Conservation (phyloP, 768 basidiomycete genomes). For the Tylopilus sp. region DNA sequence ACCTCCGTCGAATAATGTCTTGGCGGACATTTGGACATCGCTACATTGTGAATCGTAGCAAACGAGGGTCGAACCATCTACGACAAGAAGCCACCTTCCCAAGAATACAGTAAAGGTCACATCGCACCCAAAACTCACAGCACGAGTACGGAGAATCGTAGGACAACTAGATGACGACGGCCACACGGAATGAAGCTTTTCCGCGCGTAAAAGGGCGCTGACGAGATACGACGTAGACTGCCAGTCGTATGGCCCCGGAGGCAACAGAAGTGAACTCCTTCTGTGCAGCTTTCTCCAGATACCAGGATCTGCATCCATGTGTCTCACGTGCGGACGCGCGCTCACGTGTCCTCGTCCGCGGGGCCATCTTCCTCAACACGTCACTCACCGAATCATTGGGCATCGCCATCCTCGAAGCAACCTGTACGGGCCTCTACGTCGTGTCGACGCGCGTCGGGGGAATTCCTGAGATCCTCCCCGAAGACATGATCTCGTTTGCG, state of each 20-base stretch:
- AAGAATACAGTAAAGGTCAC: constrained; percentile 4
- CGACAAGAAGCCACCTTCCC: no score
- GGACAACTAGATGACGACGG: no score
- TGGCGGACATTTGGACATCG: no score
- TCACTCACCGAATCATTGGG: constrained; percentile 96
- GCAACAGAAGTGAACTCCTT: no score
- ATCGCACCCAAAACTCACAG: background rate
- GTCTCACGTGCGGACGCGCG: no score
- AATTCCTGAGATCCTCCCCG: no score
- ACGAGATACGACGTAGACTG: constrained; percentile 8
- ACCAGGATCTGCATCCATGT: background rate
- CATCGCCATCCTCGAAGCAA: constrained; percentile 96
- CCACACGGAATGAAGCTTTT: no score
- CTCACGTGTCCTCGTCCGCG: constrained; percentile 84
- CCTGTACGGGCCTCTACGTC: constrained; percentile 90
- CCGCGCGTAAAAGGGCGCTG: constrained; percentile 3
- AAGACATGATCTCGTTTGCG: no score
- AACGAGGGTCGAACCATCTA: no score
- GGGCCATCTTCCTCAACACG: constrained; percentile 92
- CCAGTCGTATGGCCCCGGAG: constrained; percentile 12
- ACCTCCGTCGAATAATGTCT: background rate
- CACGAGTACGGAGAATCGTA: background rate
- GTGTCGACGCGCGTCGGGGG: constrained; percentile 94
- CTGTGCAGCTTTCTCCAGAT: no score
- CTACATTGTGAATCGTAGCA: no score